Conservation (phyloP, 139 green algal genomes). For the Auxenochlorella protothecoides region DNA sequence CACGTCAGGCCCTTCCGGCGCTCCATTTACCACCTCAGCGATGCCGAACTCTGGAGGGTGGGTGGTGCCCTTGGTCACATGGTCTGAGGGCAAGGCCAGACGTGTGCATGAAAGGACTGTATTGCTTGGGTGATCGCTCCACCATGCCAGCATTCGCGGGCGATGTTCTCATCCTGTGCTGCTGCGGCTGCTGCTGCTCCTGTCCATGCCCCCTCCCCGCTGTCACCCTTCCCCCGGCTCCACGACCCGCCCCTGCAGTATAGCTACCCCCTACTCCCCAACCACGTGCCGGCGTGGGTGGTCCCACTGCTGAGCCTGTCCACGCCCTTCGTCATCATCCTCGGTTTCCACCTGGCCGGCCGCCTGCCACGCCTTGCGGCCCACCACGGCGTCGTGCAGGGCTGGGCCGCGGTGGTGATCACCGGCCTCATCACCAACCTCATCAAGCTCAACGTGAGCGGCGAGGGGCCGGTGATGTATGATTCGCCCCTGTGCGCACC, state of each 20-base stretch:
- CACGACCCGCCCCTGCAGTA: slow-evolving; percentile 3
- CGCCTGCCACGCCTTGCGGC: slow-evolving; percentile 3
- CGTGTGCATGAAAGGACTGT: no score
- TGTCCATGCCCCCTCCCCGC: no score
- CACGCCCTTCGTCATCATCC: background rate
- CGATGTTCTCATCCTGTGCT: no score
- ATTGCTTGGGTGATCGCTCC: no score
- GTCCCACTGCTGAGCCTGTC: slow-evolving; percentile 11
- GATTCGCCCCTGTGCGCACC: background rate
- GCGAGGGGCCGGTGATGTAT: background rate
- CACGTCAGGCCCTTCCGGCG: no score
- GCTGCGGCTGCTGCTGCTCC: no score
- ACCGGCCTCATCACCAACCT: slow-evolving; percentile 20
- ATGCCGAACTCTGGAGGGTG: no score
- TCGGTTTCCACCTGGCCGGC: background rate
- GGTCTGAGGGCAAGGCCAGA: no score
- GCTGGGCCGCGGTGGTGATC: slow-evolving; percentile 1
- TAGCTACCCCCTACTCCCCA: slow-evolving; percentile 8
- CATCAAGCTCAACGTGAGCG: slow-evolving; percentile 22
- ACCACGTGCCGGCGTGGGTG: slow-evolving; percentile 15
- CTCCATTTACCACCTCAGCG: no score
- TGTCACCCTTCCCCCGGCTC: no score
- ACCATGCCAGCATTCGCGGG: no score
- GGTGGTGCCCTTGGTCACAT: no score
- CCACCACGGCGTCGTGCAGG: slow-evolving; percentile 11